These are phyloP conservation scores for Pseudocercospora crystallina DNA, from an alignment of 2,329 filamentous ascomycete genomes.

Conservation along the genomic window DNA sequence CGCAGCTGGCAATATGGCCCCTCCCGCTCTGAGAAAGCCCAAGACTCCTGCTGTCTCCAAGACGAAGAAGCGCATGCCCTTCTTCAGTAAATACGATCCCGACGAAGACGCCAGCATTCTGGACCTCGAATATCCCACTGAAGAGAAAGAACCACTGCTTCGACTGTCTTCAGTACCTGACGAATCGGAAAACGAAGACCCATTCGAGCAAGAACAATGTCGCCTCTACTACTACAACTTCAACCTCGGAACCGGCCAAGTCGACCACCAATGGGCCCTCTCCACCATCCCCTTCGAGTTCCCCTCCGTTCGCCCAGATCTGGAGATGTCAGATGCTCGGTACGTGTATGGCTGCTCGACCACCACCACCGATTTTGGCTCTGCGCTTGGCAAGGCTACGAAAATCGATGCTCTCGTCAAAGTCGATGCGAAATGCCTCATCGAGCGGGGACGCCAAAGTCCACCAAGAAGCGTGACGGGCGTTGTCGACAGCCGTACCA, in stretches of 20 bases:
- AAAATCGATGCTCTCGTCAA: constrained; percentile 68
- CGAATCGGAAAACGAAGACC: constrained; percentile 14
- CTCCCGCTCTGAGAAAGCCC: constrained; percentile 40
- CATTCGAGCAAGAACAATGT: constrained; percentile 63
- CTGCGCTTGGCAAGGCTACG: constrained; percentile 62
- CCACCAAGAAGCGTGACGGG: constrained; percentile 51
- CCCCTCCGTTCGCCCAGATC: constrained; percentile 56
- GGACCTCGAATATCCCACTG: constrained; percentile 30
- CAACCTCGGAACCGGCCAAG: constrained; percentile 43
- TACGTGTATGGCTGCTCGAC: constrained; percentile 70
- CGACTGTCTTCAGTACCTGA: constrained; percentile 13
- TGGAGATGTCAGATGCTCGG: constrained; percentile 57
- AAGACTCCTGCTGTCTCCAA: constrained; percentile 33
- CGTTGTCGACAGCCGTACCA: constrained; percentile 59
- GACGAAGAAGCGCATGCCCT: constrained; percentile 42
- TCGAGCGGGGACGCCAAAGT: constrained; percentile 49
- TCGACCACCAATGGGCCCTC: constrained; percentile 64
- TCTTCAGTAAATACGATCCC: constrained; percentile 48
- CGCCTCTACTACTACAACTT: constrained; percentile 70
- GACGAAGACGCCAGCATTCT: constrained; percentile 28
- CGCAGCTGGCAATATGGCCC: constrained; percentile 61
- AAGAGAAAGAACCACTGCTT: constrained; percentile 33
- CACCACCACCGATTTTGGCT: constrained; percentile 55
- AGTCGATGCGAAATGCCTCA: constrained; percentile 56
- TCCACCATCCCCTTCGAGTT: constrained; percentile 68